Evolutionary conservation across 306 rosid species (phyloP).

Genomic region (Myrica gale): DNA sequence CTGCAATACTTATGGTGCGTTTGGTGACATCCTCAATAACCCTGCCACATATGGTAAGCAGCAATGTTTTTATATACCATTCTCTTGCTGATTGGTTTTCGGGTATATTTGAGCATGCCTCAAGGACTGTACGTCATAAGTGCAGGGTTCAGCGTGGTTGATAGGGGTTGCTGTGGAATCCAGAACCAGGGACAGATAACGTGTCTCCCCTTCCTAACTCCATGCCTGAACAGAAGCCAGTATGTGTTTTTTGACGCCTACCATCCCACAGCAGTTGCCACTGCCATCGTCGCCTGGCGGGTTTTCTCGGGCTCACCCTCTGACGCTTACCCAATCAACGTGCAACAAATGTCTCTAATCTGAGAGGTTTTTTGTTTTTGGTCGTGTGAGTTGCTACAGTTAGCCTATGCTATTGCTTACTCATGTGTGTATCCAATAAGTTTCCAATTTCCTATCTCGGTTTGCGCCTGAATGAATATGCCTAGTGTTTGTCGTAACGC

Average conservation of each 20-base stretch:
- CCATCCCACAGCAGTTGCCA: slow-evolving; percentile 70
- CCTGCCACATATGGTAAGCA: slow-evolving; percentile 59
- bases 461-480: too few species aligned
- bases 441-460: too few species aligned
- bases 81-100: background rate
- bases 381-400: background rate
- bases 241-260: slow-evolving; percentile 82
- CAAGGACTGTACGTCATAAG: background rate
- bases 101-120: too few species aligned
- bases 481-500: too few species aligned
- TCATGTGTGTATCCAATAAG: background rate
- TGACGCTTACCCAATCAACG: slow-evolving; percentile 65
- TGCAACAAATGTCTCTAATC: slow-evolving; percentile 59
- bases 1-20: slow-evolving; percentile 48
- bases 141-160: slow-evolving; percentile 66
- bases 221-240: slow-evolving; percentile 52
- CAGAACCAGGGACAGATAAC: slow-evolving; percentile 59
- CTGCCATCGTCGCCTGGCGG: slow-evolving; percentile 58
- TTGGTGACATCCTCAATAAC: slow-evolving; percentile 72
- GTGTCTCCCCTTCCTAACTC: slow-evolving; percentile 53
- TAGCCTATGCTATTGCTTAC: background rate
- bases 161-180: slow-evolving; percentile 74
- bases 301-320: slow-evolving; percentile 52
- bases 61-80: background rate
- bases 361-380: background rate